These are phyloP conservation scores for Talaromyces atroroseus DNA, from an alignment of 2,329 filamentous ascomycete genomes.

Conservation along the genomic window DNA sequence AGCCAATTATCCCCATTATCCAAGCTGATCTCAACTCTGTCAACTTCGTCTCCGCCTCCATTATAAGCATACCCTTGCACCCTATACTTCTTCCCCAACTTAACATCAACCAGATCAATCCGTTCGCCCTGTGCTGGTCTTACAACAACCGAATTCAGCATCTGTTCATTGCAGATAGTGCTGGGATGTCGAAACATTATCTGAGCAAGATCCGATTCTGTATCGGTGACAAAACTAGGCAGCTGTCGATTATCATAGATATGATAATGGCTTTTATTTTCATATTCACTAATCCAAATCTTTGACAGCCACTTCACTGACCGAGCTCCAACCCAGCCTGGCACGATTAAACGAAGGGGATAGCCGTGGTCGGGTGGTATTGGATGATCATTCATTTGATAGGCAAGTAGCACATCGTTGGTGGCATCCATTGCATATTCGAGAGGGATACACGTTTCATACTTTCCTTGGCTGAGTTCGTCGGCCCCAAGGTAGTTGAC, in stretches of 20 bases:
- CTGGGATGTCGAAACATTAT: conserved; percentile 46
- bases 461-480: conserved; percentile 43
- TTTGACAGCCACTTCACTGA: conserved; percentile 40
- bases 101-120: conserved; percentile 34
- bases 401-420: conserved; percentile 46
- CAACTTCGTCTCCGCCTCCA: conserved; percentile 47
- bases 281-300: conserved; percentile 37
- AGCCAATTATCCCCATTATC: conserved; percentile 46
- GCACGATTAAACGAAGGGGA: conserved; percentile 38
- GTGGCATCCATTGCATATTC: conserved; percentile 44
- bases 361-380: conserved; percentile 42
- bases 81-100: conserved; percentile 38
- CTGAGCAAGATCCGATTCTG: conserved; percentile 44
- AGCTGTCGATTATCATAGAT: conserved; percentile 48
- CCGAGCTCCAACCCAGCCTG: conserved; percentile 39
- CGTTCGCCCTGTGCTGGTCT: conserved; percentile 44
- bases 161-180: conserved; percentile 47
- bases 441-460: conserved; percentile 45
- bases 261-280: conserved; percentile 43
- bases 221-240: conserved; percentile 45
- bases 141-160: conserved; percentile 45
- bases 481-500: conserved; percentile 50
- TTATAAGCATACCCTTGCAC: conserved; percentile 47
- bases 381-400: conserved; percentile 38
- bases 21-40: conserved; percentile 46